Percentiles rank a stretch among this genome's conserved stretches.
Evolutionary conservation across 495 filamentous ascomycete species (phyloP).

Genomic region (Astrothelium subdiscretum): DNA sequence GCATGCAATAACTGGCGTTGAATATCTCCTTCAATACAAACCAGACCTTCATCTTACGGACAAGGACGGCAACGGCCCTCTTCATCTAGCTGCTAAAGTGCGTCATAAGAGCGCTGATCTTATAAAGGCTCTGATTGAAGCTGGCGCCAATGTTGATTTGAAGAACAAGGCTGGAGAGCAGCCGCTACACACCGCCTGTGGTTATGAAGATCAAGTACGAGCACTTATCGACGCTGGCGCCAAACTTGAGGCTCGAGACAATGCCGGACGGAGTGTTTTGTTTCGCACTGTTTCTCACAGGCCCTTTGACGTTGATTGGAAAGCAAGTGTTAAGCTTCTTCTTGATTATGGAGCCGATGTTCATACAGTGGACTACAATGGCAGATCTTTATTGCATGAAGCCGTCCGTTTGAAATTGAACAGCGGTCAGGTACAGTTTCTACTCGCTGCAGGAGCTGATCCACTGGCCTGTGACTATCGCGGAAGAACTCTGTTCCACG

Average conservation of each 20-base stretch:
- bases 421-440: neutral
- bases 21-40: neutral
- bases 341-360: neutral
- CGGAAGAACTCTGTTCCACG: neutral
- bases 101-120: neutral
- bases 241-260: neutral
- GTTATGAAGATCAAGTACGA: neutral
- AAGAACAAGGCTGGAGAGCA: neutral
- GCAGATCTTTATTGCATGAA: neutral
- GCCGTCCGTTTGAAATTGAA: neutral
- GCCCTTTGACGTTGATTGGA: neutral
- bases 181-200: neutral
- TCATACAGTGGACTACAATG: neutral
- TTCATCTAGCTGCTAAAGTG: neutral
- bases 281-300: neutral
- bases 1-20: neutral
- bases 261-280: neutral
- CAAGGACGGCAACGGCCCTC: neutral
- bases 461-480: neutral
- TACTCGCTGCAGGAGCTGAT: neutral
- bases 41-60: neutral
- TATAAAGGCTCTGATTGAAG: neutral
- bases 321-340: neutral
- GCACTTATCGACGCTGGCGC: neutral
- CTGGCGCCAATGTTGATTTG: neutral